Evolutionary conservation across 2,329 filamentous ascomycete genomes (phyloP).

Genomic region (Davidsoniella eucalypti): DNA sequence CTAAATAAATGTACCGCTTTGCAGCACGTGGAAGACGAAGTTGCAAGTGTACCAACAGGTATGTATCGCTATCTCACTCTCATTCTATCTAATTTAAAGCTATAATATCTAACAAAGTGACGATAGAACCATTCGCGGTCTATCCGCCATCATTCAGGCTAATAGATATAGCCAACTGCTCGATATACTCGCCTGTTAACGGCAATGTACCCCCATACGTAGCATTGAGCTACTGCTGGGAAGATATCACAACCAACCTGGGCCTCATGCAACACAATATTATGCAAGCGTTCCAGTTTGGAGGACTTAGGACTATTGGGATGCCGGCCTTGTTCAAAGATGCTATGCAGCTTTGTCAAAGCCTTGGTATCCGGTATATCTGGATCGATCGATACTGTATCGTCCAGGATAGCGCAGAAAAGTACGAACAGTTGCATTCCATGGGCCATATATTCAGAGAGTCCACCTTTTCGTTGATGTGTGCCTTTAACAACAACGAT

Average conservation of each 20-base stretch:
- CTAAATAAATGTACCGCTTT: no score
- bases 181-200: neutral
- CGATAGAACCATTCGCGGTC: no score
- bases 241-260: neutral
- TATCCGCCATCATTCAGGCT: no score
- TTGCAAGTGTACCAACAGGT: no score
- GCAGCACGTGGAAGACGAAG: no score
- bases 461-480: neutral
- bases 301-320: no score
- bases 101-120: no score
- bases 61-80: no score
- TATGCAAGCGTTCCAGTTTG: no score
- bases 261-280: neutral
- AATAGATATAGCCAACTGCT: no score
- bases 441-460: neutral
- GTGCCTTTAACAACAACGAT: neutral
- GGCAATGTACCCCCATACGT: neutral
- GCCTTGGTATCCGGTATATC: conserved; percentile 13
- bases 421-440: neutral
- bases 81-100: no score
- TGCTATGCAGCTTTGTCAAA: conserved; percentile 9
- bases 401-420: conserved; percentile 12
- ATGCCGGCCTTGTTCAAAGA: neutral
- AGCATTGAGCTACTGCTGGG: neutral
- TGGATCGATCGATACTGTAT: conserved; percentile 16